phyloP scores from a whole-genome alignment of 768 basidiomycete species.

The Lentinula guzmanii region DNA sequence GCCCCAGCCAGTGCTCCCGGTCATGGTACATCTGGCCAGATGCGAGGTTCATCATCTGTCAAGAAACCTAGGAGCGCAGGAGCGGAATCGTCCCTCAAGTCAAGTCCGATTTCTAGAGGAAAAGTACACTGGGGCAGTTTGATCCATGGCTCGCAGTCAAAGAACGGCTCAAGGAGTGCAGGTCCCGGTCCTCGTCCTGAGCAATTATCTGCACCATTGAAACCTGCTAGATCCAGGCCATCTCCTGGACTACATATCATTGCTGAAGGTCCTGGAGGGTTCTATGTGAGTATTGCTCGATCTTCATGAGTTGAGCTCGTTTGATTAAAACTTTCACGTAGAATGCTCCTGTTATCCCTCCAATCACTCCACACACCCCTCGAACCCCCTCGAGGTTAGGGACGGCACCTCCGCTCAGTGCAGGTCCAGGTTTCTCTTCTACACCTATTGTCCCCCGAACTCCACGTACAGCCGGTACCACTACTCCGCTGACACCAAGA shows the following conservation, averaged over 20 bases:
- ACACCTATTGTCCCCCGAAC: neutral
- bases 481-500: slow-evolving; percentile 1
- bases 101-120: neutral
- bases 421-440: slow-evolving; percentile 1
- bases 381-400: neutral
- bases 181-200: neutral
- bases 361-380: neutral
- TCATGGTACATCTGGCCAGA: neutral
- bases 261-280: neutral
- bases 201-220: neutral
- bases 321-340: neutral
- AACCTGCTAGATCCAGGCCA: neutral
- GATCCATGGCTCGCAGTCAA: slow-evolving; percentile 2
- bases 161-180: neutral
- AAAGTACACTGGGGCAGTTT: neutral
- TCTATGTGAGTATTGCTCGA: neutral
- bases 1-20: neutral
- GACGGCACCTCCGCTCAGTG: neutral
- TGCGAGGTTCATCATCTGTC: neutral
- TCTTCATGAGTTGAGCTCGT: neutral
- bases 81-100: neutral
- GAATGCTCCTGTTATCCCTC: slow-evolving; percentile 1
- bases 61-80: slow-evolving; percentile 1
- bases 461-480: neutral
- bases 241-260: slow-evolving; percentile 1